Percentiles rank a stretch among this genome's conserved stretches.
phyloP scores from a whole-genome alignment of 2,329 filamentous ascomycete genomes.

The Botrytis sinoallii region DNA sequence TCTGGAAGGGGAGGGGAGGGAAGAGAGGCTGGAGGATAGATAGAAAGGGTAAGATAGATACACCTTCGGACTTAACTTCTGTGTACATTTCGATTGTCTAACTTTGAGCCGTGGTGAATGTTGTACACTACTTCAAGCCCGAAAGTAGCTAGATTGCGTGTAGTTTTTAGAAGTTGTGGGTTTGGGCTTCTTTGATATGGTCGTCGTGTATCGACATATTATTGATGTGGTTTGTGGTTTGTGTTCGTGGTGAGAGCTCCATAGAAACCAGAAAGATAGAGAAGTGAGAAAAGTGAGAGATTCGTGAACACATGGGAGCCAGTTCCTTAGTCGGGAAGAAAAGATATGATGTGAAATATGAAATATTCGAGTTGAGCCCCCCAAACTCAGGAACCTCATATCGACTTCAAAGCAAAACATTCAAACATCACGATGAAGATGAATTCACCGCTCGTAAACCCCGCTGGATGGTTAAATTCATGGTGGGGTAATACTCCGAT shows the following conservation, averaged over 20 bases:
- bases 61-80: background rate
- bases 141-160: background rate
- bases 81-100: background rate
- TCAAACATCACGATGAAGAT: background rate
- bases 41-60: background rate
- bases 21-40: background rate
- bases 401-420: background rate
- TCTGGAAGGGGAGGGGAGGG: too few species aligned
- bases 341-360: background rate
- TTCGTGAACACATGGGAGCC: background rate
- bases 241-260: background rate
- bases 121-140: background rate
- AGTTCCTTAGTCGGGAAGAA: background rate
- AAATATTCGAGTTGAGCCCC: background rate
- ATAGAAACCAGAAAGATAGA: background rate
- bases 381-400: background rate
- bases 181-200: background rate
- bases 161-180: background rate
- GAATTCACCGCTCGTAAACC: background rate
- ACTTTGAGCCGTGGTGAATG: background rate
- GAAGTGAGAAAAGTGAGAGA: background rate
- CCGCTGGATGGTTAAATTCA: background rate
- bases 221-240: background rate
- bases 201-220: background rate
- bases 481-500: background rate